Evolutionary conservation across 2,329 filamentous ascomycete species (phyloP), one percentile per base, ranked within the genome.

Genomic region (Talaromyces piceae): DNA sequence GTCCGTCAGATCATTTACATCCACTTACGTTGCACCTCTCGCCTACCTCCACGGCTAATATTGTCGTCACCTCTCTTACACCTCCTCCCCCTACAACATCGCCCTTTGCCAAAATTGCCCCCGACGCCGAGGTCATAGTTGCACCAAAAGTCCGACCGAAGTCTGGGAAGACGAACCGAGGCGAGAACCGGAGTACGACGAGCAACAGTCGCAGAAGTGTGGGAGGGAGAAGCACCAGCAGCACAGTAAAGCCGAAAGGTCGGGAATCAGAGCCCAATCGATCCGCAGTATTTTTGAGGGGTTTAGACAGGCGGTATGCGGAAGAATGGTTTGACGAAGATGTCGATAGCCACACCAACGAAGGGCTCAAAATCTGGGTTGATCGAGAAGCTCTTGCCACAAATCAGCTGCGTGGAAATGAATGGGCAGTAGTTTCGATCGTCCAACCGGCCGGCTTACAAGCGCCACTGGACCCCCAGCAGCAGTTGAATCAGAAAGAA

Each of bases 111-210:
- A 97, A 96, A 69, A 88, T 98, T 47, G 87, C 88, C 0, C 87
- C 91, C 0, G 90, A 97, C 65, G 91, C 91, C 20, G 93, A 98
- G 70, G 91, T 98, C 46, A 95, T 97, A 57, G 93, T 98, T 54
- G 93, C 93, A 3, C 93, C 93, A 1, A 98, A 98, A 72, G 86
- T 85, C 23, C 81, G 91, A 50, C 78, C 86, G 39, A 90, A 88
- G 66, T 73, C 78, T 28, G 75, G 82, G 3, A 80, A 84, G 51
- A 89, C 94, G 59, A 89, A 80, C 63, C 79, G 86, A 52, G 96
- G 91, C 64, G 89, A 94, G 59, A 89, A 80, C 63, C 79, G 86
- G 53, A 96, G 91, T 64, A 86, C 91, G 7, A 79, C 84, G 0
- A 54, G 52, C 16, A 53, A 46, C 31, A 89, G 88, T 41, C 84